Evolutionary conservation across 192 early-diverging fungal species (phyloP).

Genomic region (Backusella sp.): DNA sequence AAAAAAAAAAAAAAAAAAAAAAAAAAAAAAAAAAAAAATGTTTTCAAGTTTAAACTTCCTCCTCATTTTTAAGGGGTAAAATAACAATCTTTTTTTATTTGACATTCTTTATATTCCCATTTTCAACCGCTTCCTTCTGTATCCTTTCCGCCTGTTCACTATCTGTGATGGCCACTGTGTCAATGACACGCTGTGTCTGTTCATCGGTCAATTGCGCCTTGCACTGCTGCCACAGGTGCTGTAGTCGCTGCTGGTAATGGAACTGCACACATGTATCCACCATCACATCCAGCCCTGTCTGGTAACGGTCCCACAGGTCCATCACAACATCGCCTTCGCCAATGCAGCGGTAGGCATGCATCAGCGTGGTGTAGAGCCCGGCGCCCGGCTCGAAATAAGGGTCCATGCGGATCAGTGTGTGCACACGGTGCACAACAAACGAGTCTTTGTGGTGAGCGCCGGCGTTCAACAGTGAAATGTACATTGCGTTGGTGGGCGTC

Average conservation of each 20-base stretch:
- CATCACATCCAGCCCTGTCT: background rate
- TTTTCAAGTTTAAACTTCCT: background rate
- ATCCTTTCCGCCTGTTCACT: background rate
- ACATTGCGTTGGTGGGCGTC: background rate
- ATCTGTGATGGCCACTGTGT: background rate
- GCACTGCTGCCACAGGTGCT: conserved; percentile 25
- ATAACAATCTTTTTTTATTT: background rate
- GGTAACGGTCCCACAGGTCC: conserved; percentile 28
- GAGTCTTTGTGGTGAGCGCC: conserved; percentile 1
- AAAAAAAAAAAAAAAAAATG: background rate
- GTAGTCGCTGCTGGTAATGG: background rate
- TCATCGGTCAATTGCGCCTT: background rate
- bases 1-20: background rate
- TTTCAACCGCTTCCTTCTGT: background rate
- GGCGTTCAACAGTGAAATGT: background rate
- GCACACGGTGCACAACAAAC: conserved; percentile 23
- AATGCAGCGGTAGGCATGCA: conserved; percentile 29
- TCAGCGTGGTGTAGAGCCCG: conserved; percentile 23
- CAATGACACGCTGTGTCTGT: background rate
- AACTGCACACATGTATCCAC: conserved; percentile 29
- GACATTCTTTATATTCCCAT: background rate
- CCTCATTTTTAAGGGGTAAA: background rate
- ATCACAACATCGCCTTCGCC: conserved; percentile 26
- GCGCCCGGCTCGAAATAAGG: conserved; percentile 27
- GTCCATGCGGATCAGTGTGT: conserved; percentile 37